phyloP scores from a whole-genome alignment of 2,329 filamentous ascomycete species.

The Raffaelea arxii region DNA sequence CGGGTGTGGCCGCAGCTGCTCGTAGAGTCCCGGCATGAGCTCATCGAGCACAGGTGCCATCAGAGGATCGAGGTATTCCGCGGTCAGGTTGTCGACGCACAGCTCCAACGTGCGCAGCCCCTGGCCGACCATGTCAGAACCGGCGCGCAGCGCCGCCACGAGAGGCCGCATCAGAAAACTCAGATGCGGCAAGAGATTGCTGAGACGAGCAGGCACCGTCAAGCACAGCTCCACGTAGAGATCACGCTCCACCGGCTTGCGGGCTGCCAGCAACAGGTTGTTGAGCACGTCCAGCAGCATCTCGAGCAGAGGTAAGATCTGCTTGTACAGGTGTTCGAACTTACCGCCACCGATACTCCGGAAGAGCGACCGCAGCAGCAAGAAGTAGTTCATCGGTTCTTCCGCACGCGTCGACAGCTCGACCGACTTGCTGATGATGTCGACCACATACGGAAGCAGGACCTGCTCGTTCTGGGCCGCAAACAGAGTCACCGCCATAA shows the following conservation, averaged over 20 bases:
- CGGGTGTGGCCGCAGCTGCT: conserved; percentile 85
- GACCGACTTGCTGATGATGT: conserved; percentile 95
- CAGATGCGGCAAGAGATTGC: conserved; percentile 87
- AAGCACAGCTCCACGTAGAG: conserved; percentile 95
- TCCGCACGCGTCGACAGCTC: conserved; percentile 91
- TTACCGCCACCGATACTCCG: conserved; percentile 93
- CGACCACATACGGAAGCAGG: conserved; percentile 87
- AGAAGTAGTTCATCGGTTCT: conserved; percentile 98
- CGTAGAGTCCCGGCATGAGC: conserved; percentile 94
- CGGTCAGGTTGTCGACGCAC: conserved; percentile 95
- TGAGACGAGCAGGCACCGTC: conserved; percentile 87
- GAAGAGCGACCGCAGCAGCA: conserved; percentile 85
- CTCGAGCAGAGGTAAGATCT: conserved; percentile 89
- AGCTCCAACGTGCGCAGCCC: conserved; percentile 87
- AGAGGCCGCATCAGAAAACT: conserved; percentile 95
- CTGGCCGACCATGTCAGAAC: conserved; percentile 89
- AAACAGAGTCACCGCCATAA: conserved; percentile 98
- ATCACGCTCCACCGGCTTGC: conserved; percentile 84
- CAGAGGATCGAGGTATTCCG: conserved; percentile 95
- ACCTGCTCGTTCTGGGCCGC: conserved; percentile 92
- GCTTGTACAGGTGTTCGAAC: conserved; percentile 97
- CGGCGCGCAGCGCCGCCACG: conserved; percentile 87
- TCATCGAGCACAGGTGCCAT: conserved; percentile 99
- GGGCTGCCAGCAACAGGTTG: conserved; percentile 80
- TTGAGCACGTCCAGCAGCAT: conserved; percentile 98